These are phyloP conservation scores for Saturnispora sekii DNA, from an alignment of 805 yeast genomes.

Conservation along the genomic window DNA sequence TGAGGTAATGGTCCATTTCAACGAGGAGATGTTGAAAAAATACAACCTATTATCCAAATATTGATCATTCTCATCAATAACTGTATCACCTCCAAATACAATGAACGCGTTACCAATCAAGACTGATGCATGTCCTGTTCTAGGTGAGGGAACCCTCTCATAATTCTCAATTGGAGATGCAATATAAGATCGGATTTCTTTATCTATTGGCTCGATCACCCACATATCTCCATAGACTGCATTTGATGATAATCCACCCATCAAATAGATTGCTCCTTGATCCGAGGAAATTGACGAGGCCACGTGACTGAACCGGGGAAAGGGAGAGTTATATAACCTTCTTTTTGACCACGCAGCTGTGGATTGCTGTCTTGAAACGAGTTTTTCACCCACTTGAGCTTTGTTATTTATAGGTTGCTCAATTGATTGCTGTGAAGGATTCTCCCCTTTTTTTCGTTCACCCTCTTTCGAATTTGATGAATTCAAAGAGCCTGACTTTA, in stretches of 20 bases:
- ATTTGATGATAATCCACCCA: slow-evolving; percentile 93
- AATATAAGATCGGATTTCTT: slow-evolving; percentile 27
- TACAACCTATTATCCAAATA: slow-evolving; percentile 85
- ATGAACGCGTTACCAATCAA: slow-evolving; percentile 92
- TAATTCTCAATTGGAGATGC: slow-evolving; percentile 56
- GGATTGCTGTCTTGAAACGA: not conserved
- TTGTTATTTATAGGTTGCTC: no score
- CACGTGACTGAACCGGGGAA: slow-evolving; percentile 91
- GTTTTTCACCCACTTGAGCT: not conserved
- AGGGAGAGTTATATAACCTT: slow-evolving; percentile 66
- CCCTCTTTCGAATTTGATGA: no score
- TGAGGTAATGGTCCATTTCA: slow-evolving; percentile 71
- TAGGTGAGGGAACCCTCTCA: slow-evolving; percentile 82
- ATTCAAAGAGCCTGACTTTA: not conserved
- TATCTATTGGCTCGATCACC: slow-evolving; percentile 54
- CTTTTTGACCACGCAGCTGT: slow-evolving; percentile 26
- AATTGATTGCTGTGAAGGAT: no score
- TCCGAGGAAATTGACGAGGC: slow-evolving; percentile 70
- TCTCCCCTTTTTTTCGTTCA: no score
- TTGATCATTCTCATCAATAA: slow-evolving; percentile 59
- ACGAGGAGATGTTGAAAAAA: slow-evolving; percentile 69
- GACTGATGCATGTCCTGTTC: slow-evolving; percentile 92
- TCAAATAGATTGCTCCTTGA: slow-evolving; percentile 70
- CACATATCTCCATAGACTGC: slow-evolving; percentile 94
- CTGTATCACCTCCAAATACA: slow-evolving; percentile 92